These are phyloP conservation scores for Brettanomyces custersianus DNA, from an alignment of 805 yeast genomes.

Conservation along the genomic window DNA sequence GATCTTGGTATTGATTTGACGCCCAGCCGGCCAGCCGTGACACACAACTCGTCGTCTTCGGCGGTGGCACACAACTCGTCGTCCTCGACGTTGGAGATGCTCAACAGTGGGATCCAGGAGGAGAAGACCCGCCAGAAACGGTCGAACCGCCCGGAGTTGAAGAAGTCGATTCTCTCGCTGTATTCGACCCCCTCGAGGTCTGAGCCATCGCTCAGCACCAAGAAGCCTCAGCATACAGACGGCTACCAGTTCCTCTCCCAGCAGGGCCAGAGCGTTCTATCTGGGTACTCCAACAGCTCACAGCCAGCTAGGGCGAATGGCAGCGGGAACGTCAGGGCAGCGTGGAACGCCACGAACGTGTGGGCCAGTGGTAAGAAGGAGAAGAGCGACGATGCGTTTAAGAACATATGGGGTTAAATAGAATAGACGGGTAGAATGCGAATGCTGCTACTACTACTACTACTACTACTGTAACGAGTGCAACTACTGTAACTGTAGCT, in stretches of 20 bases:
- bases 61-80: too few relatives aligned
- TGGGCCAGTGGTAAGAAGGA: conserved; percentile 8
- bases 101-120: conserved; percentile 2
- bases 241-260: not conserved
- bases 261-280: conserved; percentile 1
- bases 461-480: too few relatives aligned
- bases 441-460: too few relatives aligned
- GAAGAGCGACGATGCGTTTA: conserved; percentile 21
- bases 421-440: too few relatives aligned
- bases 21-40: conserved; percentile 4
- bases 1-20: conserved; percentile 3
- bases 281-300: conserved; percentile 1
- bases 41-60: conserved; percentile 2
- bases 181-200: conserved; percentile 54
- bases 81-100: conserved; percentile 6
- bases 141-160: conserved; percentile 67
- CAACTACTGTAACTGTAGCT: too few relatives aligned
- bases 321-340: conserved; percentile 1
- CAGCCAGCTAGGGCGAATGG: not conserved
- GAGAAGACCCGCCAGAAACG: conserved; percentile 13
- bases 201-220: conserved; percentile 1
- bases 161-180: conserved; percentile 82
- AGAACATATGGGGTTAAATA: conserved; percentile 26
- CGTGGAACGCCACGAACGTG: conserved; percentile 6
- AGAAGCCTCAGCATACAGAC: not conserved